Conservation (phyloP, 495 filamentous ascomycete species). For the Neurospora intermedia region DNA sequence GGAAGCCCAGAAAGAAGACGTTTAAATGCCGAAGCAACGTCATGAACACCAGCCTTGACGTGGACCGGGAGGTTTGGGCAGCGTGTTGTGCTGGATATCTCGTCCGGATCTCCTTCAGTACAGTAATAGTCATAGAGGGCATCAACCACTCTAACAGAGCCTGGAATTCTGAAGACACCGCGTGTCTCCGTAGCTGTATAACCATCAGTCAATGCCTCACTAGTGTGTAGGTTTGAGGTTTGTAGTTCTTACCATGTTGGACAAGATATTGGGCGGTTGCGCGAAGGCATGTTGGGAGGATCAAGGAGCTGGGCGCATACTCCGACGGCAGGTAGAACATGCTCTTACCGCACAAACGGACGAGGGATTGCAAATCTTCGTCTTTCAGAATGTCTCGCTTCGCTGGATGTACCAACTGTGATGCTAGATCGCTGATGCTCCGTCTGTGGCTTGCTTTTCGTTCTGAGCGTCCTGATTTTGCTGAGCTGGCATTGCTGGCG, state of each 20-base stretch:
- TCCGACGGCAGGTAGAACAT: slow-evolving; percentile 54
- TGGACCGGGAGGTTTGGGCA: slow-evolving; percentile 44
- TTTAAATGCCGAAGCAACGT: slow-evolving; percentile 65
- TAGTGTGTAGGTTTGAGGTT: neutral
- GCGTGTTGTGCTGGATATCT: slow-evolving; percentile 41
- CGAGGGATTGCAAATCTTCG: slow-evolving; percentile 50
- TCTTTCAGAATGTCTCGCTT: slow-evolving; percentile 50
- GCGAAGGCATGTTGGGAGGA: slow-evolving; percentile 65
- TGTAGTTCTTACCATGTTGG: slow-evolving; percentile 45
- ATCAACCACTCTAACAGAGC: slow-evolving; percentile 42
- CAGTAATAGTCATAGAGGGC: slow-evolving; percentile 55
- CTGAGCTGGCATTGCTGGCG: slow-evolving; percentile 17
- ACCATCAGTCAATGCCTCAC: slow-evolving; percentile 10
- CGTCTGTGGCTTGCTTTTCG: slow-evolving; percentile 27
- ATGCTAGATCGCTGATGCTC: slow-evolving; percentile 40
- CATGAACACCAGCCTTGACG: slow-evolving; percentile 47
- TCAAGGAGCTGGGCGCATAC: slow-evolving; percentile 51
- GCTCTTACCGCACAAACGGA: slow-evolving; percentile 64
- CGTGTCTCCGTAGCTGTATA: slow-evolving; percentile 33
- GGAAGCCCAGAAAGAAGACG: slow-evolving; percentile 59
- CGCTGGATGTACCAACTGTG: slow-evolving; percentile 33
- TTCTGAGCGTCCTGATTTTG: slow-evolving; percentile 18
- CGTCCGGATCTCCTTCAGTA: slow-evolving; percentile 31
- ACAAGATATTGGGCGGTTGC: slow-evolving; percentile 57
- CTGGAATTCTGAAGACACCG: slow-evolving; percentile 57